A percentile compares a stretch with the other conserved stretches of the same genome.
Evolutionary conservation across 495 filamentous ascomycete species (phyloP).

Genomic region (Penicillium tannophilum): DNA sequence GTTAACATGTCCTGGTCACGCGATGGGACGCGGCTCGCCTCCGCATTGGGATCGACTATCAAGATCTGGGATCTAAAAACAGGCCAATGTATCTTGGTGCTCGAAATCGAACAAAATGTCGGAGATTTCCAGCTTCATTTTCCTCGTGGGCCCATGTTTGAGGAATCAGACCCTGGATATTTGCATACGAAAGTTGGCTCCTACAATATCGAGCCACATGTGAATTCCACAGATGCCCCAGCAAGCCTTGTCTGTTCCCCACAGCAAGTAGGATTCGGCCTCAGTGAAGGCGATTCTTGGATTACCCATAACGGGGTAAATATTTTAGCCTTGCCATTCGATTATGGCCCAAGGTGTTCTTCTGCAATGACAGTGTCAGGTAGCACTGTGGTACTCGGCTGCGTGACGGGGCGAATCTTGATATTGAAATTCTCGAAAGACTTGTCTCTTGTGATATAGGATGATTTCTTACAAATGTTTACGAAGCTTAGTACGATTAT

Average conservation of each 20-base stretch:
- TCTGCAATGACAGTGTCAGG: neutral
- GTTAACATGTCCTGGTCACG: neutral
- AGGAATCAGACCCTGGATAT: neutral
- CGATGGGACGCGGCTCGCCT: neutral
- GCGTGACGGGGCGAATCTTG: slow-evolving; percentile 1
- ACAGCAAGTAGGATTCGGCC: neutral
- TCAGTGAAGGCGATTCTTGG: neutral
- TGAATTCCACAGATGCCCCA: too few relatives aligned
- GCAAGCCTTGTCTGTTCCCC: neutral
- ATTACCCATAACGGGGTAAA: slow-evolving; percentile 2
- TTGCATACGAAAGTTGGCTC: neutral
- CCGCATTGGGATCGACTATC: neutral
- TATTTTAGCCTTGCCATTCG: neutral
- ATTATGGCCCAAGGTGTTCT: neutral
- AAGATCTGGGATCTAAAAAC: slow-evolving; percentile 1
- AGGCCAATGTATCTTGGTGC: neutral
- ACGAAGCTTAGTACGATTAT: neutral
- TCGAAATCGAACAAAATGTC: neutral
- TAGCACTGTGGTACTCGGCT: neutral
- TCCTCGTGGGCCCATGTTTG: neutral
- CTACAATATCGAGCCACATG: neutral
- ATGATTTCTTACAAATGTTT: neutral
- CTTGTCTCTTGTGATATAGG: neutral
- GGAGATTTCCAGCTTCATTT: neutral
- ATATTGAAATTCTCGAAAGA: slow-evolving; percentile 2